Conservation (phyloP, 495 filamentous ascomycete species). For the Pyronema domesticum region DNA sequence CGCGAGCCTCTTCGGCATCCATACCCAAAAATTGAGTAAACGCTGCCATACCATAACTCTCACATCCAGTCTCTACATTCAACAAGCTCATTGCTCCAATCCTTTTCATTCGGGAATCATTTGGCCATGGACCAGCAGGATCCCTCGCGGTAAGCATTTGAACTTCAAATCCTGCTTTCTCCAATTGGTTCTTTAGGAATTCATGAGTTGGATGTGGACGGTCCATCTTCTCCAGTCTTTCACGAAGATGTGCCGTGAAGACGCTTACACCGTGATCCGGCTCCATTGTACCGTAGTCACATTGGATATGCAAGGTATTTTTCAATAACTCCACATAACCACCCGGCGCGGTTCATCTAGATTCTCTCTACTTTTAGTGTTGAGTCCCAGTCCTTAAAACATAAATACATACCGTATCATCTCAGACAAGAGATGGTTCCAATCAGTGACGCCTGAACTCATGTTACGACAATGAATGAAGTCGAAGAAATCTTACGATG, state of each 20-base stretch:
- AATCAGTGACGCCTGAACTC: background rate
- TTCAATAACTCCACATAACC: background rate
- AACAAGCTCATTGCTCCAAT: constrained; percentile 19
- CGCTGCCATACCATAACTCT: background rate
- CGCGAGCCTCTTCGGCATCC: background rate
- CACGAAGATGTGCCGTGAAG: background rate
- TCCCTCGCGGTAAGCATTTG: constrained; percentile 18
- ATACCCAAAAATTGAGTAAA: background rate
- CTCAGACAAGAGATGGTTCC: background rate
- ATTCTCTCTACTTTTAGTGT: too few species aligned
- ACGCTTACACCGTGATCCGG: background rate
- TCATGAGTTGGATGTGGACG: background rate
- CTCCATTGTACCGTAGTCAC: background rate
- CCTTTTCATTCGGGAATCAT: constrained; percentile 33
- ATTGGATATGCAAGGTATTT: background rate
- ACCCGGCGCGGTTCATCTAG: constrained; percentile 33
- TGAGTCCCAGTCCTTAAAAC: too few species aligned
- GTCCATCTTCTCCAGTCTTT: background rate
- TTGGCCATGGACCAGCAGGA: constrained; percentile 34
- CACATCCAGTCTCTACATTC: background rate
- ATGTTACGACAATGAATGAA: constrained; percentile 61
- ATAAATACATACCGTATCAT: background rate
- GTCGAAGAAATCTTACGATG: constrained; percentile 52
- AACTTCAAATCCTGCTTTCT: constrained; percentile 17
- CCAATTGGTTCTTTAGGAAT: background rate